phyloP scores from a whole-genome alignment of 805 yeast genomes.

The Yarrowia osloensis region DNA sequence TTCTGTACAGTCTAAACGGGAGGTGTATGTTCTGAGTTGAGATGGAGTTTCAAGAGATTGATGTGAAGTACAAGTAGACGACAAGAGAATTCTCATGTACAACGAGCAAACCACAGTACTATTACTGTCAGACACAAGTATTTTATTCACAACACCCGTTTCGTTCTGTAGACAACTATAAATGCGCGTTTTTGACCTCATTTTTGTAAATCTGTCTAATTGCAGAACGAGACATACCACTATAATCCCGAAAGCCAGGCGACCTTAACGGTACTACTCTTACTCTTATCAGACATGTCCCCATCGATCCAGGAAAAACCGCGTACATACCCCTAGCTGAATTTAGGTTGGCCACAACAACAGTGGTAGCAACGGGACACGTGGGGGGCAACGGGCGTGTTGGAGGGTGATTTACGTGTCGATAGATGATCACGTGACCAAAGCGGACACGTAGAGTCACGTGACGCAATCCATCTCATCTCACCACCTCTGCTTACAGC shows the following conservation, averaged over 20 bases:
- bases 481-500: too few species aligned
- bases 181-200: neutral
- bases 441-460: too few species aligned
- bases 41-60: too few species aligned
- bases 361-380: neutral
- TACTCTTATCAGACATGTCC: too few species aligned
- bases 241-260: neutral
- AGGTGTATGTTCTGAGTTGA: neutral
- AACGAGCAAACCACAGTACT: too few species aligned
- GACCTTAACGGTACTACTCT: neutral
- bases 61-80: too few species aligned
- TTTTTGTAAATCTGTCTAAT: neutral
- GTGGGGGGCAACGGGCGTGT: conserved; percentile 9
- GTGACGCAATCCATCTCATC: too few species aligned
- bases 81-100: too few species aligned
- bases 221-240: neutral
- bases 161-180: neutral
- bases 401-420: neutral
- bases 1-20: neutral
- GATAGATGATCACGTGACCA: neutral
- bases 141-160: too few species aligned
- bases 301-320: too few species aligned
- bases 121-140: too few species aligned
- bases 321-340: neutral
- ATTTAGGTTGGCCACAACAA: neutral